These are phyloP conservation scores for Claviceps digitariae DNA, from an alignment of 2,329 filamentous ascomycete genomes.

Conservation along the genomic window DNA sequence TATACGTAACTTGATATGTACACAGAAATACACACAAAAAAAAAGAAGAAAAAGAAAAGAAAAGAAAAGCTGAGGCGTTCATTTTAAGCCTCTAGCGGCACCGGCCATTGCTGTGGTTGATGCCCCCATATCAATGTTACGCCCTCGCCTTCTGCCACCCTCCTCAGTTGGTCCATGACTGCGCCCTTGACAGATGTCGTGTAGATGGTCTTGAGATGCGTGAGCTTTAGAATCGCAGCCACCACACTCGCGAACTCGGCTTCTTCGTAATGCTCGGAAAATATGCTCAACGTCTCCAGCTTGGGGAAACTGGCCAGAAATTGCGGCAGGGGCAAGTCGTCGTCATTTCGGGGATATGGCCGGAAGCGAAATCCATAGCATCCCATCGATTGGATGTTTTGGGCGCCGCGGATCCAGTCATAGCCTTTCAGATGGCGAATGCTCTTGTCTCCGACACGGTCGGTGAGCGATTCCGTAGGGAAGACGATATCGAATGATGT, in stretches of 20 bases:
- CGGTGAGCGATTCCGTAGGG: conserved; percentile 13
- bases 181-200: conserved; percentile 18
- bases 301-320: conserved; percentile 24
- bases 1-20: neutral
- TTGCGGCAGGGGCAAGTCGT: conserved; percentile 17
- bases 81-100: conserved; percentile 4
- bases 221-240: conserved; percentile 17
- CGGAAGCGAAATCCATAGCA: conserved; percentile 23
- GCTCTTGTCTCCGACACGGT: conserved; percentile 13
- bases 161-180: conserved; percentile 16
- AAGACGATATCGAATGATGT: conserved; percentile 24
- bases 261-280: conserved; percentile 16
- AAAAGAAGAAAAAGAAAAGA: no score
- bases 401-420: conserved; percentile 22
- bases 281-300: conserved; percentile 23
- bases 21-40: neutral
- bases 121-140: conserved; percentile 19
- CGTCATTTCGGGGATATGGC: conserved; percentile 14
- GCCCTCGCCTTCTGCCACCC: conserved; percentile 11
- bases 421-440: conserved; percentile 17
- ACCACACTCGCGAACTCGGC: conserved; percentile 17
- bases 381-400: conserved; percentile 20
- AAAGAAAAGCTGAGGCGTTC: no score
- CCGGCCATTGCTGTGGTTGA: conserved; percentile 19
- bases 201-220: conserved; percentile 20